Percentiles rank a stretch among this genome's conserved stretches.
Conservation (phyloP, 176 grass and related monocot genomes). For the Paspalum vaginatum region DNA sequence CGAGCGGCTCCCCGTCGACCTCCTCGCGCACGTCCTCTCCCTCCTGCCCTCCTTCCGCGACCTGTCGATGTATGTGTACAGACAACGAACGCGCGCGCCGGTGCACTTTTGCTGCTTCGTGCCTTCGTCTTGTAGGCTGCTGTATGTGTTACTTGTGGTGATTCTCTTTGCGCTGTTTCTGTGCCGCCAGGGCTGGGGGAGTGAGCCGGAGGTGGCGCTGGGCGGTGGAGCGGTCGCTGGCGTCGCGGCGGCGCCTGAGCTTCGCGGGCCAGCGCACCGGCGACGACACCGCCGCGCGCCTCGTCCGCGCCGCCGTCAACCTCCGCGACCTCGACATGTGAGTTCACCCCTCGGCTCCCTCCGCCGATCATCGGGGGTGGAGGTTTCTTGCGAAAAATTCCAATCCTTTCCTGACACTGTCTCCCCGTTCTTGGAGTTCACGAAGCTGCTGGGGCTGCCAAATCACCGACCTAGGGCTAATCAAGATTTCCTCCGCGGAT, state of each 20-base stretch:
- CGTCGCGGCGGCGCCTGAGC: constrained; percentile 67
- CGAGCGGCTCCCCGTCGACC: constrained; percentile 72
- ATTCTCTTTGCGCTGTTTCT: background rate
- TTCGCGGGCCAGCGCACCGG: constrained; percentile 78
- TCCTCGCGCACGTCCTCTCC: constrained; percentile 76
- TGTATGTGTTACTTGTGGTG: background rate
- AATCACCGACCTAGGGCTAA: constrained; percentile 74
- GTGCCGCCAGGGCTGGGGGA: constrained; percentile 56
- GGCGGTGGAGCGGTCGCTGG: constrained; percentile 73
- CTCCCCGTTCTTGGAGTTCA: constrained; percentile 63
- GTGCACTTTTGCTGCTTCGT: background rate
- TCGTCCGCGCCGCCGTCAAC: constrained; percentile 73
- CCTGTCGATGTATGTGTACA: constrained; percentile 59
- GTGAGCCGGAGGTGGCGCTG: constrained; percentile 82
- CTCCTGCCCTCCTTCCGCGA: constrained; percentile 83
- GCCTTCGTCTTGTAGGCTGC: background rate
- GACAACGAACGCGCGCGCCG: background rate
- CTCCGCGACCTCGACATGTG: constrained; percentile 94
- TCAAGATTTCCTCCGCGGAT: constrained; percentile 68
- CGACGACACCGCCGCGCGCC: constrained; percentile 72
- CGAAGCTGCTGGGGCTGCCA: constrained; percentile 88
- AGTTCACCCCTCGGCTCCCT: background rate
- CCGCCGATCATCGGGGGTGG: background rate
- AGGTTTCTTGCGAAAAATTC: background rate
- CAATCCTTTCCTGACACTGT: constrained; percentile 15